Conservation (phyloP, 176 grass and related monocot species). For the Pontederia crassipes region DNA sequence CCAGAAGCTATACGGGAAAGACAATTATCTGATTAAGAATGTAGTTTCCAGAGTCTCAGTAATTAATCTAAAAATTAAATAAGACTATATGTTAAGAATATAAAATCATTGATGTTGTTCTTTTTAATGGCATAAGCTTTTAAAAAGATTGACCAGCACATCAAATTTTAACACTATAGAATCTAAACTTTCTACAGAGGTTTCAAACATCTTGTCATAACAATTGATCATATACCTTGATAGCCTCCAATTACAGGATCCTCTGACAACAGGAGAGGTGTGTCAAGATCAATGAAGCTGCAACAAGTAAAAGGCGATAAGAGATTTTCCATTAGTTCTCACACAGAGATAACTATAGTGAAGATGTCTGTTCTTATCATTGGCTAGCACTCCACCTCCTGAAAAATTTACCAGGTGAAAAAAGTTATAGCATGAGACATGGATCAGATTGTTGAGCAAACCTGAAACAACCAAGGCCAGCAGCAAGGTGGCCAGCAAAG, state of each 20-base stretch:
- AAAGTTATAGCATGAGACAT: not conserved
- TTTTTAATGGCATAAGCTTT: no score
- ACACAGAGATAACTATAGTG: not conserved
- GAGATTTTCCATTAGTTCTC: not conserved
- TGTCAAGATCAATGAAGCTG: conserved; percentile 95
- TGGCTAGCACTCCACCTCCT: no score
- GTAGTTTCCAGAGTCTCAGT: not conserved
- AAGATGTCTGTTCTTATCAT: not conserved
- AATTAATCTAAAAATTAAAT: not conserved
- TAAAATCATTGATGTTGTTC: no score
- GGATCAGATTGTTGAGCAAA: conserved; percentile 4
- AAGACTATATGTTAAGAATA: not conserved
- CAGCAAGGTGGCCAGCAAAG: conserved; percentile 85
- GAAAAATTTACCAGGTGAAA: not conserved
- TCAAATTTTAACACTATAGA: not conserved
- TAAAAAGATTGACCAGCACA: not conserved
- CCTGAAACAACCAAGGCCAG: conserved; percentile 96
- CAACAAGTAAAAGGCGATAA: conserved; percentile 12
- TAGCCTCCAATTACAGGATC: conserved; percentile 86
- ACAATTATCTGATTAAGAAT: not conserved
- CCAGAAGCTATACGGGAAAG: conserved; percentile 35
- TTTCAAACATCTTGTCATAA: not conserved
- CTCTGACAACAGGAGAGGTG: conserved; percentile 71
- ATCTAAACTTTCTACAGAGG: not conserved
- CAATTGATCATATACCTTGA: conserved; percentile 45